These are phyloP conservation scores for Vickermania ingenoplastis DNA, from an alignment of 208 protist species.

Conservation along the genomic window DNA sequence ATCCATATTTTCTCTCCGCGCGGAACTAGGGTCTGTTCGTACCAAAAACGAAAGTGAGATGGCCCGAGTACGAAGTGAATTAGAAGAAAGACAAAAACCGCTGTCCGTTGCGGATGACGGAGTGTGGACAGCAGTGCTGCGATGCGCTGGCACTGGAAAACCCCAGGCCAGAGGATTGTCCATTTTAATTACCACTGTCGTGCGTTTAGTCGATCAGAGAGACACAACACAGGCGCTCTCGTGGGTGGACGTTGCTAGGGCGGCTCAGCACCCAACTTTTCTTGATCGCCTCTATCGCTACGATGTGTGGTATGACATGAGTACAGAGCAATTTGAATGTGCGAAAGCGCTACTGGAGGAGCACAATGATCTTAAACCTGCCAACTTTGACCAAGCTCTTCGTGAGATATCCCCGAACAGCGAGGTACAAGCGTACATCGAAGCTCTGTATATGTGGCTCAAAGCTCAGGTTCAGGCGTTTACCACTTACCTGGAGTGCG, in stretches of 20 bases:
- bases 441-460: constrained; percentile 30
- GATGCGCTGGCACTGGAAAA: neutral
- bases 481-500: constrained; percentile 17
- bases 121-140: constrained; percentile 9
- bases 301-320: constrained; percentile 30
- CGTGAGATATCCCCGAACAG: neutral
- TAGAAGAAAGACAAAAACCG: constrained; percentile 14
- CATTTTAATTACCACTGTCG: constrained; percentile 18
- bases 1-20: constrained; percentile 16
- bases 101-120: constrained; percentile 16
- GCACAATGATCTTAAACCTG: constrained; percentile 7
- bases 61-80: constrained; percentile 12
- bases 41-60: constrained; percentile 43
- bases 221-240: constrained; percentile 8
- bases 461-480: constrained; percentile 32
- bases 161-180: constrained; percentile 1
- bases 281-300: constrained; percentile 28
- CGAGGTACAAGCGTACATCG: constrained; percentile 5
- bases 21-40: constrained; percentile 32
- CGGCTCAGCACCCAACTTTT: constrained; percentile 24
- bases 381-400: constrained; percentile 10
- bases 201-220: constrained; percentile 25
- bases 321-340: constrained; percentile 13
- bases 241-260: constrained; percentile 28
- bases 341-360: constrained; percentile 18